phyloP scores from a whole-genome alignment of 176 grass and related monocot genomes.

The Zoysia pacifica region DNA sequence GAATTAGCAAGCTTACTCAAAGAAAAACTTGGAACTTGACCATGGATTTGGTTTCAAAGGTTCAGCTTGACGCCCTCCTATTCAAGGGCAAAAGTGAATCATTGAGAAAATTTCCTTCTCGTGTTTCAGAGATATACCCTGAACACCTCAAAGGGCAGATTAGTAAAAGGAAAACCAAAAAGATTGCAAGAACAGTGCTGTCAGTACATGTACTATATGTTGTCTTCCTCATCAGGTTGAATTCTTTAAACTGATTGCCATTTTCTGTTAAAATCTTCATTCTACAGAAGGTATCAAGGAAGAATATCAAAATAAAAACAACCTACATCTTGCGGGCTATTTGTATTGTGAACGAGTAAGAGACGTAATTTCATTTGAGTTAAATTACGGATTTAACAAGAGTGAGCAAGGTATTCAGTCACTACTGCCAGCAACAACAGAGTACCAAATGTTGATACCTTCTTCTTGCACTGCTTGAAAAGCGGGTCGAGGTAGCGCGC shows the following conservation, averaged over 20 bases:
- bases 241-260: background rate
- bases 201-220: background rate
- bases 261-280: constrained; percentile 10
- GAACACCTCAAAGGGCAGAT: background rate
- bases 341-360: background rate
- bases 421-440: background rate
- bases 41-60: constrained; percentile 27
- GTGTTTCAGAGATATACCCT: constrained; percentile 7
- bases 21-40: constrained; percentile 27
- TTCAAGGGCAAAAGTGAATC: constrained; percentile 50
- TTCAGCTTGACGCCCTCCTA: constrained; percentile 52
- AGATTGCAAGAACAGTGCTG: background rate
- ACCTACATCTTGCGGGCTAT: background rate
- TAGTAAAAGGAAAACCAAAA: background rate
- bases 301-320: background rate
- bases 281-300: constrained; percentile 19
- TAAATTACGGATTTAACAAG: background rate
- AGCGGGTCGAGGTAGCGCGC: constrained; percentile 72
- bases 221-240: background rate
- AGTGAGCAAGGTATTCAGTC: background rate
- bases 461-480: constrained; percentile 75
- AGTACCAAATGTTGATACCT: constrained; percentile 35
- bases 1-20: constrained; percentile 24
- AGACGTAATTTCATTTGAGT: background rate
- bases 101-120: constrained; percentile 10